A percentile compares a stretch with the other conserved stretches of the same genome.
These are phyloP conservation scores for Aspergillus awamori DNA, from an alignment of 2,329 filamentous ascomycete species.

Conservation along the genomic window DNA sequence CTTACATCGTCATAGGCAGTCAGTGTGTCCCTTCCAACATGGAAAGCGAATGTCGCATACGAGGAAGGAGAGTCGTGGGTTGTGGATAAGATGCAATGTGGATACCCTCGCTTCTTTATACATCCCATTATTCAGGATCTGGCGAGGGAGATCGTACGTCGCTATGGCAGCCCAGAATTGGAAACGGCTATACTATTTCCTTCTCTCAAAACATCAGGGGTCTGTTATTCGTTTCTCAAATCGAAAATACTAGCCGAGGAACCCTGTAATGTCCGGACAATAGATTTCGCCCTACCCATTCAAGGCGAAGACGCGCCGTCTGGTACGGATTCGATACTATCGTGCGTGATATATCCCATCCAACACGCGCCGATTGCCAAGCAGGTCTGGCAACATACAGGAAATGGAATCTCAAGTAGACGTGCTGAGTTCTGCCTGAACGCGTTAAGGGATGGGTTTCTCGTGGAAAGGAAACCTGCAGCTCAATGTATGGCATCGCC, in stretches of 20 bases:
- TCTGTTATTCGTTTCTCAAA: conserved; percentile 74
- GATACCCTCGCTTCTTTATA: conserved; percentile 94
- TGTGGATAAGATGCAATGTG: conserved; percentile 79
- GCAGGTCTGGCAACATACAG: conserved; percentile 95
- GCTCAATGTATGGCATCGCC: conserved; percentile 27
- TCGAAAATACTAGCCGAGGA: conserved; percentile 36
- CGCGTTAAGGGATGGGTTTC: conserved; percentile 70
- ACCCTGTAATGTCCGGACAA: conserved; percentile 56
- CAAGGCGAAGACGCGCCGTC: conserved; percentile 64
- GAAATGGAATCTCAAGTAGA: conserved; percentile 88
- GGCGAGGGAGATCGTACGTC: conserved; percentile 66
- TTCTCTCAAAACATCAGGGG: conserved; percentile 66
- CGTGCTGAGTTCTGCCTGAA: conserved; percentile 85
- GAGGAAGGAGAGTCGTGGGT: conserved; percentile 92
- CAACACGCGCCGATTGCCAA: conserved; percentile 75
- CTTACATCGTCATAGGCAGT: conserved; percentile 67
- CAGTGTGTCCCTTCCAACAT: conserved; percentile 93
- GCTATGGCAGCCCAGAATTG: conserved; percentile 59
- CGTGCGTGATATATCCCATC: conserved; percentile 70
- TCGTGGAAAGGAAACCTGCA: conserved; percentile 53
- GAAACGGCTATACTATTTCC: conserved; percentile 79
- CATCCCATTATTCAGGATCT: conserved; percentile 80
- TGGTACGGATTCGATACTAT: conserved; percentile 63
- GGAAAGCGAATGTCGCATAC: conserved; percentile 87
- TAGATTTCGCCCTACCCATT: conserved; percentile 59